A percentile compares a stretch with the other conserved stretches of the same genome.
phyloP scores from a whole-genome alignment of 768 basidiomycete species.

The Leccinum sublutescens region DNA sequence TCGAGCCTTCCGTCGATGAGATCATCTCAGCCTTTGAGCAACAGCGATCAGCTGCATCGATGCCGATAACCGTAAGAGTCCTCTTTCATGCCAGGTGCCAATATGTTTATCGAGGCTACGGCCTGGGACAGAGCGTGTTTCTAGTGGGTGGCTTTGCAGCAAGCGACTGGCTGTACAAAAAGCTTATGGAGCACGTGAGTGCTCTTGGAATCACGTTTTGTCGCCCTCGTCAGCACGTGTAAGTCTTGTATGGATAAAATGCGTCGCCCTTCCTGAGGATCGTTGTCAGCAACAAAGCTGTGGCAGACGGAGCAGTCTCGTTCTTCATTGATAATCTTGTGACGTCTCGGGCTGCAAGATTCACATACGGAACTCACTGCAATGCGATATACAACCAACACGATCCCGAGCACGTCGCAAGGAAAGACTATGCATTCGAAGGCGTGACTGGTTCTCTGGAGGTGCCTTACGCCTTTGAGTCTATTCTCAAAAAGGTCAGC shows the following conservation, averaged over 20 bases:
- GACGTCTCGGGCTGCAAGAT: conserved; percentile 10
- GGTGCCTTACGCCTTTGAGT: conserved; percentile 10
- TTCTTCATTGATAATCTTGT: conserved; percentile 13
- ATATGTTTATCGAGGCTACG: background rate
- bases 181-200: conserved; percentile 13
- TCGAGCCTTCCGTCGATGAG: conserved; percentile 14
- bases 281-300: conserved; percentile 10
- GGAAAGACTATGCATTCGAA: conserved; percentile 8
- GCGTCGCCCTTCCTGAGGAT: background rate
- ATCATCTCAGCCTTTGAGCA: conserved; percentile 15
- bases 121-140: conserved; percentile 5
- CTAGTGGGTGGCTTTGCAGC: conserved; percentile 16
- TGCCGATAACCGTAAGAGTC: conserved; percentile 4
- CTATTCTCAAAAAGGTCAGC: conserved; percentile 10
- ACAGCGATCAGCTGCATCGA: conserved; percentile 8
- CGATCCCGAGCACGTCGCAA: conserved; percentile 7
- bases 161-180: conserved; percentile 12
- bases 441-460: conserved; percentile 9
- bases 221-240: conserved; percentile 16
- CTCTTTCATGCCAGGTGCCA: background rate
- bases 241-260: background rate
- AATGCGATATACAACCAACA: conserved; percentile 11
- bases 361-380: conserved; percentile 15
- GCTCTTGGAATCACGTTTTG: conserved; percentile 7
- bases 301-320: conserved; percentile 17